Evolutionary conservation across 352 stramenopile genomes (phyloP).

Genomic region (Peronospora belbahrii): DNA sequence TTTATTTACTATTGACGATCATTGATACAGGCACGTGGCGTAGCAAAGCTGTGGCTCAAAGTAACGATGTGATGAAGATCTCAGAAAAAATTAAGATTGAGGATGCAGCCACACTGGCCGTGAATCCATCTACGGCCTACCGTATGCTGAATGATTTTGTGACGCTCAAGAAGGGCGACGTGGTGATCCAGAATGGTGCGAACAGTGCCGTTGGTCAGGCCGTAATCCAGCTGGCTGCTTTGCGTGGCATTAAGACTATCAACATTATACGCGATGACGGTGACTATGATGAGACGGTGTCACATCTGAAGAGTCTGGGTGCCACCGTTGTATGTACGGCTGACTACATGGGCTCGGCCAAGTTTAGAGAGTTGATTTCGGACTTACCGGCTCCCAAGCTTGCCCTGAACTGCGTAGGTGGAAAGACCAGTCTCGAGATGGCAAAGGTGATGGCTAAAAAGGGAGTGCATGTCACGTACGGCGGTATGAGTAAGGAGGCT

Average conservation of each 20-base stretch:
- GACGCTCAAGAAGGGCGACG: constrained; percentile 66
- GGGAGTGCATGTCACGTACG: constrained; percentile 75
- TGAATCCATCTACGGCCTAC: constrained; percentile 84
- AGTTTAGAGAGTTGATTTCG: constrained; percentile 78
- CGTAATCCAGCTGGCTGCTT: constrained; percentile 82
- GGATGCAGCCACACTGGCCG: constrained; percentile 71
- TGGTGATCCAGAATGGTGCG: constrained; percentile 87
- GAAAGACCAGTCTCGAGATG: constrained; percentile 58
- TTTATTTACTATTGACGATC: too few relatives aligned
- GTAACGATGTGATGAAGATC: constrained; percentile 59
- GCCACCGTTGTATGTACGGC: constrained; percentile 64
- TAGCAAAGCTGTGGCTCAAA: constrained; percentile 56
- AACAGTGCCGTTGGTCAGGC: constrained; percentile 84
- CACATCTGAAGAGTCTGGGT: constrained; percentile 74
- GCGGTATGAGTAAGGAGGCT: constrained; percentile 69
- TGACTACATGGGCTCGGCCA: constrained; percentile 68
- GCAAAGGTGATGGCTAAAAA: constrained; percentile 66
- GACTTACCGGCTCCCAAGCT: constrained; percentile 83
- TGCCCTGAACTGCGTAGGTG: constrained; percentile 74
- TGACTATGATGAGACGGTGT: constrained; percentile 67
- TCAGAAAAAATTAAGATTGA: constrained; percentile 82
- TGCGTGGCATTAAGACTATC: constrained; percentile 86
- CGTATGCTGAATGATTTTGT: constrained; percentile 82
- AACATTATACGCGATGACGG: constrained; percentile 84
- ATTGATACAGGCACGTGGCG: constrained; percentile 51